phyloP scores from a whole-genome alignment of 257 asterid genomes.

The Solanum virginianum region DNA sequence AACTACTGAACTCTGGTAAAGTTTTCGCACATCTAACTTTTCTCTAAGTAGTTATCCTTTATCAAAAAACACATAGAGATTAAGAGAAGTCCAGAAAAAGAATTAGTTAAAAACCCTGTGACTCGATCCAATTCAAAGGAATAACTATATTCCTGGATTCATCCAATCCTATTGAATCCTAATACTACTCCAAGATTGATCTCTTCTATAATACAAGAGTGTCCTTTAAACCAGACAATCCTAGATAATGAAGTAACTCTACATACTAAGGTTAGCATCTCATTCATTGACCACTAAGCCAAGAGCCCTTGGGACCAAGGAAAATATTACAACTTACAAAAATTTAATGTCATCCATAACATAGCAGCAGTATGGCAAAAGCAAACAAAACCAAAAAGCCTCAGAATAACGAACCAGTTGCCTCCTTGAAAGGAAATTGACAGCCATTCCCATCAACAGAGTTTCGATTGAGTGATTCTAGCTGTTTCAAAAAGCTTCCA shows the following conservation, averaged over 20 bases:
- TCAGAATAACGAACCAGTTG: conserved; percentile 36
- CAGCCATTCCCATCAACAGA: conserved; percentile 7
- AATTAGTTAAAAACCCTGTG: neutral
- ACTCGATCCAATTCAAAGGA: neutral
- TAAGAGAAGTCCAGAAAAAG: neutral
- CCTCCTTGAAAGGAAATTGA: conserved; percentile 55
- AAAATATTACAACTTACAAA: neutral
- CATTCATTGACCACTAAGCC: neutral
- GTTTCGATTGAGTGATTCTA: conserved; percentile 32
- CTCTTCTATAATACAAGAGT: neutral
- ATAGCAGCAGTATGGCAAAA: neutral
- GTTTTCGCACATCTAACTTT: neutral
- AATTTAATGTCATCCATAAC: neutral
- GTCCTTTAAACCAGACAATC: neutral
- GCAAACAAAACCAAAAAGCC: neutral
- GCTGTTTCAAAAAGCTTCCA: conserved; percentile 42
- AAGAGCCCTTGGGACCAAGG: neutral
- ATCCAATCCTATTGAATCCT: neutral
- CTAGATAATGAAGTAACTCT: neutral
- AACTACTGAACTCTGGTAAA: neutral
- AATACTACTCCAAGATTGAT: neutral
- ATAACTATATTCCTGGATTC: neutral
- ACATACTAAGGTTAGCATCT: neutral
- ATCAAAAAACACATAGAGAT: neutral
- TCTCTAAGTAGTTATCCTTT: neutral